Conservation (phyloP, 2,329 filamentous ascomycete genomes). For the Rhinocladiella similis region DNA sequence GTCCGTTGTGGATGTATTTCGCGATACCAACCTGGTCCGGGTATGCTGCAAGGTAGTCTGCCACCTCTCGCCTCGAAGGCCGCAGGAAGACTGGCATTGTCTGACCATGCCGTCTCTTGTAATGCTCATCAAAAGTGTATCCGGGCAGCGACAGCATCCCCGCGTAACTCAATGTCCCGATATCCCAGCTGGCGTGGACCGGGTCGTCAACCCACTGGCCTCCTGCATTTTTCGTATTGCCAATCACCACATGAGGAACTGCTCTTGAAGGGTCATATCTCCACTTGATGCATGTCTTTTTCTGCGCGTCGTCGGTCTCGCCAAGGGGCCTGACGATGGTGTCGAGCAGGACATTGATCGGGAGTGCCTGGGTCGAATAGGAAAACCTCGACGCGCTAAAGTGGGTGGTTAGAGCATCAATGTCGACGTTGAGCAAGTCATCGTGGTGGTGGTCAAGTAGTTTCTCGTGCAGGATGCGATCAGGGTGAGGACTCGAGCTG, state of each 20-base stretch:
- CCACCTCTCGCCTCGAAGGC: constrained; percentile 56
- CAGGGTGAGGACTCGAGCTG: constrained; percentile 53
- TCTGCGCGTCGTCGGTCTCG: constrained; percentile 55
- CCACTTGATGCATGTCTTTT: constrained; percentile 57
- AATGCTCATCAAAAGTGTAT: constrained; percentile 58
- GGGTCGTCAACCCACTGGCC: constrained; percentile 62
- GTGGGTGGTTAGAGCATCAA: constrained; percentile 55
- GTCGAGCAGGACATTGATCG: constrained; percentile 61
- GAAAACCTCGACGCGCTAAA: constrained; percentile 58
- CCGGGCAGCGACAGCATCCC: constrained; percentile 62
- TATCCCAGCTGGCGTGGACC: constrained; percentile 54
- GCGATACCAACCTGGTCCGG: constrained; percentile 54
- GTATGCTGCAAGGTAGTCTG: constrained; percentile 57
- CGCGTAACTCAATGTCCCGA: constrained; percentile 62
- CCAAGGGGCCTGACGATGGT: constrained; percentile 60
- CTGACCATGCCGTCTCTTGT: constrained; percentile 42
- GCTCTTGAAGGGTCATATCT: constrained; percentile 50
- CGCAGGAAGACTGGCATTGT: constrained; percentile 53
- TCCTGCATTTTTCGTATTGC: constrained; percentile 51
- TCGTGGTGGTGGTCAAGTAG: constrained; percentile 44
- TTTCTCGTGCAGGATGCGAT: constrained; percentile 57
- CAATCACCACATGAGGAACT: constrained; percentile 56
- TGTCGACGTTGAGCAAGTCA: constrained; percentile 50
- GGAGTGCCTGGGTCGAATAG: constrained; percentile 62
- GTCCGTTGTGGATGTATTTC: constrained; percentile 46